A percentile compares a stretch with the other conserved stretches of the same genome.
Conservation (phyloP, 148 eudicot genomes). For the Camellia lanceoleosa region DNA sequence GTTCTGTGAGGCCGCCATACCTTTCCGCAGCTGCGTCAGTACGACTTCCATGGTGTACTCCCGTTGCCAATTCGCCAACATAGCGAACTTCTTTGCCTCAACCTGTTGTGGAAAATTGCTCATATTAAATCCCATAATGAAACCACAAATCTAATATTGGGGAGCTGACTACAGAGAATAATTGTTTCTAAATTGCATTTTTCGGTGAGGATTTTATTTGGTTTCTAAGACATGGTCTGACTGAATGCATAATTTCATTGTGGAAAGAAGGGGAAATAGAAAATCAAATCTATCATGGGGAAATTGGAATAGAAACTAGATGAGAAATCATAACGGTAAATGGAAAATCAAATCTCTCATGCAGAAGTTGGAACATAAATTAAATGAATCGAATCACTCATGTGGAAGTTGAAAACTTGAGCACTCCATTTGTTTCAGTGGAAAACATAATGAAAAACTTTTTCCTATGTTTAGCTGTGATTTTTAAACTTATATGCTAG, state of each 20-base stretch:
- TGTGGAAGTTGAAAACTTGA: too few relatives aligned
- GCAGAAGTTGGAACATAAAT: too few relatives aligned
- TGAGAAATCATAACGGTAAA: too few relatives aligned
- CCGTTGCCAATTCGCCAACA: conserved; percentile 62
- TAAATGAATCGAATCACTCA: too few relatives aligned
- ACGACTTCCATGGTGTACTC: conserved; percentile 57
- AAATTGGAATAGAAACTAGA: too few relatives aligned
- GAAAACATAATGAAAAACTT: too few relatives aligned
- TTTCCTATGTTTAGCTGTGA: too few relatives aligned
- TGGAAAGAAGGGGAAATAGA: not conserved
- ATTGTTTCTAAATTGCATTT: too few relatives aligned
- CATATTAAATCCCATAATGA: not conserved
- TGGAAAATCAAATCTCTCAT: too few relatives aligned
- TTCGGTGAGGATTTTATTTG: not conserved
- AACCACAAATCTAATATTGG: not conserved
- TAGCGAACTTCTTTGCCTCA: conserved; percentile 54
- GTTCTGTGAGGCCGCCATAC: conserved; percentile 49
- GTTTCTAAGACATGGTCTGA: not conserved
- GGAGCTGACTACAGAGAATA: not conserved
- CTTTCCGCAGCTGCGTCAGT: conserved; percentile 59
- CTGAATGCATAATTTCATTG: not conserved
- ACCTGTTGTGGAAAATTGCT: conserved; percentile 27
- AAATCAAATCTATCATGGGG: too few relatives aligned
- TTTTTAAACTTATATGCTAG: too few relatives aligned
- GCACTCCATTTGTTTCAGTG: too few relatives aligned